Percentiles rank a stretch among this genome's conserved stretches.
These are phyloP conservation scores for Saccharata proteae DNA, from an alignment of 2,329 filamentous ascomycete species.

Conservation along the genomic window DNA sequence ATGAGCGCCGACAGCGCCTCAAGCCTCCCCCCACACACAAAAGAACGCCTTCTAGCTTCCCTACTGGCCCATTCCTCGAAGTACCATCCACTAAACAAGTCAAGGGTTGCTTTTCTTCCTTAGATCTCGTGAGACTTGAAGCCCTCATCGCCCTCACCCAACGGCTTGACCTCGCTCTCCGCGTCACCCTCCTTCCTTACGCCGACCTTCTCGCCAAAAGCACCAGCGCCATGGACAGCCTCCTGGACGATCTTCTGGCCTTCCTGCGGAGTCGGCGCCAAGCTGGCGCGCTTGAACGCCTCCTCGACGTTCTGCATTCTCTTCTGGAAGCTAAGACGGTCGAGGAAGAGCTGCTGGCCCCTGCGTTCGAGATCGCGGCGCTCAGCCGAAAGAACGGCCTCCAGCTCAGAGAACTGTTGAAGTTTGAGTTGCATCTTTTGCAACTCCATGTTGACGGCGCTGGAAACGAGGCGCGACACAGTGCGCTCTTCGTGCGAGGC, in stretches of 20 bases:
- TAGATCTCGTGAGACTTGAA: conserved; percentile 24
- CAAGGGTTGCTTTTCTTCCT: too few relatives aligned
- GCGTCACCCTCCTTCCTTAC: conserved; percentile 7
- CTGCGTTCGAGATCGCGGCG: conserved; percentile 84
- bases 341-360: conserved; percentile 85
- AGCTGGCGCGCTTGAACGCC: conserved; percentile 43
- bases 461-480: conserved; percentile 85
- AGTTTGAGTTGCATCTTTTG: conserved; percentile 95
- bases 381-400: conserved; percentile 81
- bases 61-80: too few relatives aligned
- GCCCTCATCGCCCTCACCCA: conserved; percentile 21
- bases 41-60: too few relatives aligned
- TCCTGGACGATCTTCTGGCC: conserved; percentile 28
- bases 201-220: conserved; percentile 9
- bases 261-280: conserved; percentile 25
- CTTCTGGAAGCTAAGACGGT: conserved; percentile 80
- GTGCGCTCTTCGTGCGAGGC: conserved; percentile 95
- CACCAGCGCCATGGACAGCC: conserved; percentile 6
- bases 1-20: too few relatives aligned
- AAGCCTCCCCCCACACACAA: too few relatives aligned
- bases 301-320: conserved; percentile 75
- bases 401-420: conserved; percentile 93
- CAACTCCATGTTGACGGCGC: conserved; percentile 84
- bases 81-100: too few relatives aligned
- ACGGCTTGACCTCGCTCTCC: conserved; percentile 14